These are phyloP conservation scores for Sphaerulina vaccinii DNA, from an alignment of 2,329 filamentous ascomycete species.

Conservation along the genomic window DNA sequence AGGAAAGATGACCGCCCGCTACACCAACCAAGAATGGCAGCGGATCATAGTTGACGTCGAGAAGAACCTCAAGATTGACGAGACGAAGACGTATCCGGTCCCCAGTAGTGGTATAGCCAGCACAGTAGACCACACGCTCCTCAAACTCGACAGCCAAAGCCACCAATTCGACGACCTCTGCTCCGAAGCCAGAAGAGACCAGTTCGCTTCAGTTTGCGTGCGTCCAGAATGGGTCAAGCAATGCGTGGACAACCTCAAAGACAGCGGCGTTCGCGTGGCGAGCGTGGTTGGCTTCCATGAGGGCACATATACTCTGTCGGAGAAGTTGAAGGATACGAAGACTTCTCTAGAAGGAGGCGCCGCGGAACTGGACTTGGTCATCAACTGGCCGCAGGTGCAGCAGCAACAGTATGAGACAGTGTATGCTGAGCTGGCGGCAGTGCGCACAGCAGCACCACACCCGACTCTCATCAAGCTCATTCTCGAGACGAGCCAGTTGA, in stretches of 20 bases:
- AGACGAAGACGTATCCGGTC: conserved; percentile 11
- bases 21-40: conserved; percentile 48
- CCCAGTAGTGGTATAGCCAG: conserved; percentile 25
- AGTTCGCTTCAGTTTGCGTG: conserved; percentile 58
- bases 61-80: conserved; percentile 13
- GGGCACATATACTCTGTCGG: conserved; percentile 53
- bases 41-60: conserved; percentile 41
- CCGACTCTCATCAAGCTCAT: conserved; percentile 55
- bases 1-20: conserved; percentile 22
- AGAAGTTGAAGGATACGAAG: conserved; percentile 54
- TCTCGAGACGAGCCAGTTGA: conserved; percentile 57
- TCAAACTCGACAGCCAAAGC: conserved; percentile 50
- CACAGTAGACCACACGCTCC: conserved; percentile 51
- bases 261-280: conserved; percentile 51
- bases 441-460: conserved; percentile 49
- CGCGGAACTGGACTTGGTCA: conserved; percentile 58
- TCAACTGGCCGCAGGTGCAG: conserved; percentile 53
- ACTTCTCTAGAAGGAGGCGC: conserved; percentile 53
- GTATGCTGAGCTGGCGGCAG: conserved; percentile 53
- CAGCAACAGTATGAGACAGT: conserved; percentile 47
- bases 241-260: conserved; percentile 50
- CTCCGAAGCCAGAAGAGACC: conserved; percentile 51
- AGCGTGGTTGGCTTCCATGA: conserved; percentile 62
- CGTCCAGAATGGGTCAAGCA: conserved; percentile 53
- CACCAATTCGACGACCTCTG: conserved; percentile 55